A percentile compares a stretch with the other conserved stretches of the same genome.
Evolutionary conservation across 2,329 filamentous ascomycete species (phyloP).

Genomic region (Fusarium nodosum): DNA sequence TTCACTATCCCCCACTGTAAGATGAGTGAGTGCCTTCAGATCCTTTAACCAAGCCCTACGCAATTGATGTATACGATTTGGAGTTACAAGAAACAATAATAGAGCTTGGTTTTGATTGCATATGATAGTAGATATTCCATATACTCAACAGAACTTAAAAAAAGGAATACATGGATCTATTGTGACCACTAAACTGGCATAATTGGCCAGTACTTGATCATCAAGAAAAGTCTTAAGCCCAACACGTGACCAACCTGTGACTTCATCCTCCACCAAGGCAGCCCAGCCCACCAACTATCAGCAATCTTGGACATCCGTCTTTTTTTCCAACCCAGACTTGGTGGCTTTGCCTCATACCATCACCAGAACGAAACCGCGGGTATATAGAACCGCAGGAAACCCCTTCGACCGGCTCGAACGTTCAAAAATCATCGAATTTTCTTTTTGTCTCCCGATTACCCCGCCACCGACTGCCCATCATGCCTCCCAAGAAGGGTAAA

Average conservation of each 20-base stretch:
- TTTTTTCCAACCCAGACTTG: slow-evolving; percentile 30
- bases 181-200: slow-evolving; percentile 1
- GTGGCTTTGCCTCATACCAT: slow-evolving; percentile 35
- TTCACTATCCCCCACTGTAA: slow-evolving; percentile 23
- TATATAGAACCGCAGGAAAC: slow-evolving; percentile 10
- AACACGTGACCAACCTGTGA: slow-evolving; percentile 49
- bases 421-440: slow-evolving; percentile 15
- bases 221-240: slow-evolving; percentile 38
- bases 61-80: neutral
- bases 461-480: slow-evolving; percentile 61
- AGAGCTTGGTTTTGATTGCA: neutral
- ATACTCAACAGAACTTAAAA: neutral
- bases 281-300: slow-evolving; percentile 51
- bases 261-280: slow-evolving; percentile 50
- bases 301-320: slow-evolving; percentile 44
- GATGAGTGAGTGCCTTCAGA: neutral
- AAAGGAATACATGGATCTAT: neutral
- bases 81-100: neutral
- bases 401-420: slow-evolving; percentile 15
- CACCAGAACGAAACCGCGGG: slow-evolving; percentile 26
- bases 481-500: slow-evolving; percentile 79
- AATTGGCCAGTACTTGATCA: slow-evolving; percentile 13
- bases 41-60: slow-evolving; percentile 4
- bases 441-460: slow-evolving; percentile 44
- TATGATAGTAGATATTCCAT: neutral